These are phyloP conservation scores for Retiboletus flavoniger DNA, from an alignment of 1,284 basidiomycete genomes.

Conservation along the genomic window DNA sequence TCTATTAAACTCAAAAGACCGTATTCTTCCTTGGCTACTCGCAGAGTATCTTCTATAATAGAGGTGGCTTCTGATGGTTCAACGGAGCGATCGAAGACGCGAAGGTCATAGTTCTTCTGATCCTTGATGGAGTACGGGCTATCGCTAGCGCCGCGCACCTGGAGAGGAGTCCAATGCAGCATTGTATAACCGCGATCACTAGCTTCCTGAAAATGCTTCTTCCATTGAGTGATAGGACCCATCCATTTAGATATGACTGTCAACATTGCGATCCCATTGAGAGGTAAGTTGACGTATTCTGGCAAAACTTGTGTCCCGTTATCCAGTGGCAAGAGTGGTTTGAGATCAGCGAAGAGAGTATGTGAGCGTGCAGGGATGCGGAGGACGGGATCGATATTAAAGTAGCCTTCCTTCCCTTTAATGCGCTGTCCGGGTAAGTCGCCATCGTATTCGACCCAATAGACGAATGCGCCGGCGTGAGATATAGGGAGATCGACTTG, in stretches of 20 bases:
- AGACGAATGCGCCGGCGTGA: slow-evolving; percentile 91
- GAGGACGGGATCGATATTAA: slow-evolving; percentile 92
- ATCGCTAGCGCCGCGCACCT: slow-evolving; percentile 82
- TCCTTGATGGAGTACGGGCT: slow-evolving; percentile 91
- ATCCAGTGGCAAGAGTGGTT: slow-evolving; percentile 49
- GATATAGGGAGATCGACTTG: slow-evolving; percentile 92
- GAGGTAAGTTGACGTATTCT: slow-evolving; percentile 63
- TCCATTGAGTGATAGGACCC: slow-evolving; percentile 80
- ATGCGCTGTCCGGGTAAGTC: slow-evolving; percentile 55
- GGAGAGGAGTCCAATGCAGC: slow-evolving; percentile 93
- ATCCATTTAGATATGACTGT: slow-evolving; percentile 97
- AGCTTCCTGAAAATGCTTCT: slow-evolving; percentile 75
- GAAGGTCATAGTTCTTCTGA: slow-evolving; percentile 78
- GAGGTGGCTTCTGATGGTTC: slow-evolving; percentile 53
- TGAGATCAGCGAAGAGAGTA: slow-evolving; percentile 62
- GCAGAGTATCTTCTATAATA: slow-evolving; percentile 62
- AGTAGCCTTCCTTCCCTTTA: slow-evolving; percentile 85
- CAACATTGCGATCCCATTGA: slow-evolving; percentile 84
- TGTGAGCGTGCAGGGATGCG: slow-evolving; percentile 67
- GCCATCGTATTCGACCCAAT: slow-evolving; percentile 88
- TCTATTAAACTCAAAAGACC: slow-evolving; percentile 88
- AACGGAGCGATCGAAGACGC: slow-evolving; percentile 57
- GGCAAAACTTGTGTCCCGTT: slow-evolving; percentile 50
- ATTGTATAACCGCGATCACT: slow-evolving; percentile 91
- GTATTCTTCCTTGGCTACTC: slow-evolving; percentile 75